Evolutionary conservation across 2,329 filamentous ascomycete species (phyloP).

Genomic region (Plectosphaerella cucumerina): DNA sequence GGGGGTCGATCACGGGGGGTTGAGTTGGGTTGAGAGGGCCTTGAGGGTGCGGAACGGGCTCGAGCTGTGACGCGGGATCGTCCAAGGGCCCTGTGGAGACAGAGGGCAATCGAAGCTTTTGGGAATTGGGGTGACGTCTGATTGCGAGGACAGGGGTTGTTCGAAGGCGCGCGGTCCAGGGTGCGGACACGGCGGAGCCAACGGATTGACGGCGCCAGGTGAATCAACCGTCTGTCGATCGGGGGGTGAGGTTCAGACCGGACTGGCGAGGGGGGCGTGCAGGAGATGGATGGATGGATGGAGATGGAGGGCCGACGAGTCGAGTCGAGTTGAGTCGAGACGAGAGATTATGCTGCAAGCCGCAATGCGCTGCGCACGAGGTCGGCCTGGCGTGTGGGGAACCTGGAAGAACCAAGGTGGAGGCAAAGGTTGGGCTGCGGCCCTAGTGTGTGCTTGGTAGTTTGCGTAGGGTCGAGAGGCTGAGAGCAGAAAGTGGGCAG

Average conservation of each 20-base stretch:
- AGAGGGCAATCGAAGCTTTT: neutral
- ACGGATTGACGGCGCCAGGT: neutral
- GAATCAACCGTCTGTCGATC: neutral
- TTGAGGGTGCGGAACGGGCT: neutral
- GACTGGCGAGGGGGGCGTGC: neutral
- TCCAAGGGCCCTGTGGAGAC: neutral
- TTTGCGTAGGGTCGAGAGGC: too few relatives aligned
- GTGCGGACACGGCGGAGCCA: neutral
- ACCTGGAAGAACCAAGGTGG: too few relatives aligned
- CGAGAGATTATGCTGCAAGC: too few relatives aligned
- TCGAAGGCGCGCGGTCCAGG: neutral
- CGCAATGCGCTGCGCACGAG: too few relatives aligned
- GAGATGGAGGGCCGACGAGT: neutral
- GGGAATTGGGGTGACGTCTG: neutral
- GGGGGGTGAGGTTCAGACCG: neutral
- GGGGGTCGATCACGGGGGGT: conserved; percentile 1
- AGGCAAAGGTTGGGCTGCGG: too few relatives aligned
- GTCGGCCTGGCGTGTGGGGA: too few relatives aligned
- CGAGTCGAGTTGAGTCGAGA: neutral
- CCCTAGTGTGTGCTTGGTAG: too few relatives aligned
- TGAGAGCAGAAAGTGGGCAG: too few relatives aligned
- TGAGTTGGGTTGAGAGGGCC: too few relatives aligned
- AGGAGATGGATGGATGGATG: neutral
- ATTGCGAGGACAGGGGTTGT: neutral
- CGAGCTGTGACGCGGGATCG: neutral